Evolutionary conservation across 2,329 filamentous ascomycete species (phyloP).

Genomic region (Alternaria brassicicola): DNA sequence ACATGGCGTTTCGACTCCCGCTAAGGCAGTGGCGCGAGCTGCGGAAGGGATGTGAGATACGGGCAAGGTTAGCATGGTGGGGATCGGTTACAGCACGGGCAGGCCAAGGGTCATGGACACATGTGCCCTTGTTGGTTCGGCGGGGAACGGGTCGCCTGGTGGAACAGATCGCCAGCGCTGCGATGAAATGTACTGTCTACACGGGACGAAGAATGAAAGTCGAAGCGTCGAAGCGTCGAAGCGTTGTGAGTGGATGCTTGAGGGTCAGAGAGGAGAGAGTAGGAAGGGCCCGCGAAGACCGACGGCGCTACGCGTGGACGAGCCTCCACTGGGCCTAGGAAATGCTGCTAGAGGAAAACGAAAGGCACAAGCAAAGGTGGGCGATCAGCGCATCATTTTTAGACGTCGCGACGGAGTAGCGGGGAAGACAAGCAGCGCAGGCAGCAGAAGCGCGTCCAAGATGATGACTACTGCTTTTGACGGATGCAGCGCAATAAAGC

Average conservation of each 20-base stretch:
- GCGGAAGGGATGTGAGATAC: constrained; percentile 47
- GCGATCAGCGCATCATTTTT: constrained; percentile 31
- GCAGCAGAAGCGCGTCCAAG: constrained; percentile 7
- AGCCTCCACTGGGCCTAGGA: constrained; percentile 10
- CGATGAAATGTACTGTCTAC: constrained; percentile 23
- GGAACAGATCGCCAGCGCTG: constrained; percentile 42
- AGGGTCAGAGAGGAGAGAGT: constrained; percentile 24
- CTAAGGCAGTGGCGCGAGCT: constrained; percentile 40
- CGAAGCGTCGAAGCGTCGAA: constrained; percentile 11
- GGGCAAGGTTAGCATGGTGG: constrained; percentile 40
- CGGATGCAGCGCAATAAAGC: constrained; percentile 33
- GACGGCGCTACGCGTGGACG: constrained; percentile 18
- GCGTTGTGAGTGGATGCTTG: constrained; percentile 24
- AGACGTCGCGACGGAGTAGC: constrained; percentile 21
- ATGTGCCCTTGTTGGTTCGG: constrained; percentile 37
- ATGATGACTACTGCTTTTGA: constrained; percentile 13
- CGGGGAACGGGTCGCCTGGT: constrained; percentile 44
- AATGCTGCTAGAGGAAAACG: constrained; percentile 26
- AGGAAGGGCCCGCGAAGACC: constrained; percentile 19
- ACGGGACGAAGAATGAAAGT: constrained; percentile 15
- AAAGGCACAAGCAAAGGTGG: constrained; percentile 26
- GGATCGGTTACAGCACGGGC: constrained; percentile 45
- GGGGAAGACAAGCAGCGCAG: constrained; percentile 28
- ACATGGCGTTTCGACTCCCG: constrained; percentile 43
- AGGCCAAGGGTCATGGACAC: constrained; percentile 26